Conservation (phyloP, 2,329 filamentous ascomycete genomes). For the Purpureocillium takamizusanense region DNA sequence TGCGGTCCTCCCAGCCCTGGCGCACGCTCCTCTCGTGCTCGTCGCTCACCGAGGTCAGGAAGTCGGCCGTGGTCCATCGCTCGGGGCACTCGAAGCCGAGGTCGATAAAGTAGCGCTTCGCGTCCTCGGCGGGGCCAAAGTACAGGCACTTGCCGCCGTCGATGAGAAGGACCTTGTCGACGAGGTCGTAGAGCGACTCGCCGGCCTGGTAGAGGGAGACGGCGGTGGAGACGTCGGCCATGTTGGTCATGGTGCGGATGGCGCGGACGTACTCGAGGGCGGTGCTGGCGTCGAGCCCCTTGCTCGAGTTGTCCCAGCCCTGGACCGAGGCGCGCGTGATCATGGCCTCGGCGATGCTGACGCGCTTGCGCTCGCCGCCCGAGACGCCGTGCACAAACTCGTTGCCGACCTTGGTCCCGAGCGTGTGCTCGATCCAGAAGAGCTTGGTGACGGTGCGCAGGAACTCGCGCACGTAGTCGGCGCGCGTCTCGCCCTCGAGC, state of each 20-base stretch:
- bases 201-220: conserved; percentile 66
- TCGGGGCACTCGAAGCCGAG: conserved; percentile 65
- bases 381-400: conserved; percentile 56
- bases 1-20: conserved; percentile 52
- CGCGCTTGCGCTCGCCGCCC: conserved; percentile 62
- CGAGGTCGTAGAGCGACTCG: conserved; percentile 55
- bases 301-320: conserved; percentile 67
- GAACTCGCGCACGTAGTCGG: conserved; percentile 43
- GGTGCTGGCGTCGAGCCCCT: conserved; percentile 63
- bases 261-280: conserved; percentile 63
- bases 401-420: conserved; percentile 61
- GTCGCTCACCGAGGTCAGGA: conserved; percentile 71
- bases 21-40: conserved; percentile 61
- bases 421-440: conserved; percentile 62
- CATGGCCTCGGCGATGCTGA: conserved; percentile 63
- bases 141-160: conserved; percentile 64
- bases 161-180: conserved; percentile 72
- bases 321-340: conserved; percentile 52
- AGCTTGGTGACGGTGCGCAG: conserved; percentile 57
- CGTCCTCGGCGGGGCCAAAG: conserved; percentile 55
- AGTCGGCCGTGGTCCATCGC: conserved; percentile 65
- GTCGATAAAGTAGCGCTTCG: conserved; percentile 60
- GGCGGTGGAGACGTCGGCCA: conserved; percentile 62
- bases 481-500: conserved; percentile 50
- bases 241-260: conserved; percentile 55